Base-by-base conservation (phyloP, 2,329 filamentous ascomycete species). In the Penicillium sp. region DNA sequence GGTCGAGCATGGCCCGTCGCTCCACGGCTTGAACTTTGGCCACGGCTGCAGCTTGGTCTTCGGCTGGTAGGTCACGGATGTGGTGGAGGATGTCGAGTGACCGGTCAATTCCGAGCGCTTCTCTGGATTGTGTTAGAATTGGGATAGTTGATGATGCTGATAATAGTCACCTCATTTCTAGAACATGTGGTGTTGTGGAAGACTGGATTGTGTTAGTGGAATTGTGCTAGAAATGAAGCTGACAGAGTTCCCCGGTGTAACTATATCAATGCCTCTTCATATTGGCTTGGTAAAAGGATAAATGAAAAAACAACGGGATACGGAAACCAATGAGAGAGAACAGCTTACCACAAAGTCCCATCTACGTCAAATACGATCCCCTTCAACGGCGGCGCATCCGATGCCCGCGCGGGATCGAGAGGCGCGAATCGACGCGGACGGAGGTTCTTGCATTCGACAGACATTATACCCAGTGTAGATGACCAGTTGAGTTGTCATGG, bases 131-230 rank as follows among this genome's bases (percentile, higher is more conserved):
- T 36, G 29, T 49, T 32, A 47, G n/a, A 37, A 29, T 31, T 4
- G 13, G 11, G 14, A 9, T 18, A 24, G 14, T 4, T 22, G 11
- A 8, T 13, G 22, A 7, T 37, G 5, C 10, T 37, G 20, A 6
- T 10, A 14, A 16, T 22, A 13, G 22, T 22, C 70, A 77, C 68
- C 81, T 85, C 91, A 98, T 97, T 63, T 94, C 79, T 16, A 68
- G 70, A 97, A 97, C 91, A 97, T 98, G 77, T 95, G 88, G 58
- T 86, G 93, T 70, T 97, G 91, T 0, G 91, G 91, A 47, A 90
- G 74, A 66, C 89, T 95, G 14, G 3, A 34, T 34, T 16, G 2
- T 18, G 31, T 34, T 39, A 59, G 56, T 34, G 10, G 23, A 9
- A 4, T 27, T 40, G 43, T 51, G 23, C 26, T 20, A 20, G 22